Evolutionary conservation across 208 protist species (phyloP), one percentile per base, ranked within the genome.

Genomic region (Dictyostelium gargantuum): DNA sequence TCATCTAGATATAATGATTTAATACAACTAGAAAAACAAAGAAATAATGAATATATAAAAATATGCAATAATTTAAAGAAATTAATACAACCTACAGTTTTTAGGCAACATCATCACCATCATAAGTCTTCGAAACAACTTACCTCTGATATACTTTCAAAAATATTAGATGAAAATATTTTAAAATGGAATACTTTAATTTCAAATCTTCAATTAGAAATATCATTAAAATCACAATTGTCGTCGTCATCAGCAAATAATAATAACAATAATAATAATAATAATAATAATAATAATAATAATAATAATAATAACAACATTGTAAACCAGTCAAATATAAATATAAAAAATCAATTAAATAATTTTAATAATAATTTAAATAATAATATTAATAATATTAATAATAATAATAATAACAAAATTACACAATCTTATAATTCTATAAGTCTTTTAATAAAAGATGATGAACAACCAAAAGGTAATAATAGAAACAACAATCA

Each of bases 21-120:
- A 10, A 32, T 52, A 4, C 40, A 77, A 42, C 38, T 89, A 3
- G 81, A 89, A 35, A 77, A 48, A 72, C 81, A 89, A 75, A 50
- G 81, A 32, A 77, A 29, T 63, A 52, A 77, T 35, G 81, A 89
- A 48, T 89, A 89, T 66, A 19, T 89, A 38, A 89, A 89, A 13
- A 76, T 89, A 66, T 89, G 81, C 54, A 89, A 89, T 77, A 54
- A 52, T 77, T 23, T 89, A n/a, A 89, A 89, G 38, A 89, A 77
- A 40, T 23, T 89, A 11, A 48, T 89, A 8, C 63, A 89, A 50
- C 73, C 73, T 26, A 44, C 17, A 21, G 40, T 44, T n/a, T 46
- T 73, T 29, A 38, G 32, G 15, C 80, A 84, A 23, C 50, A 48
- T 21, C 32, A 50, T 8, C 61, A 29, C 2, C 44, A 89, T 29